Evolutionary conservation across 495 filamentous ascomycete genomes (phyloP).

Genomic region (Penicillium canescens): DNA sequence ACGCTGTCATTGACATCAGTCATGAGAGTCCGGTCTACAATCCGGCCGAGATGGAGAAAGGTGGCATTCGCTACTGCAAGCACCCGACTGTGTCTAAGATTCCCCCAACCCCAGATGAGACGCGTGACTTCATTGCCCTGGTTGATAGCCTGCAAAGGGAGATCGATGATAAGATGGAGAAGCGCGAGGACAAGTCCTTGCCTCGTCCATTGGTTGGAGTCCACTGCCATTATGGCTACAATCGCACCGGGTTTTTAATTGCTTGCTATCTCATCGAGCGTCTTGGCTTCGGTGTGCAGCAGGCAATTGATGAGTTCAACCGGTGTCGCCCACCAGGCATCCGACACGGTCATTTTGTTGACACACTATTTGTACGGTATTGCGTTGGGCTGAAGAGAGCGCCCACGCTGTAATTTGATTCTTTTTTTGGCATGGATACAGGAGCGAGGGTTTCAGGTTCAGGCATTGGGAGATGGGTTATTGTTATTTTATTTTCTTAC

Average conservation of each 20-base stretch:
- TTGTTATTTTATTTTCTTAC: slow-evolving; percentile 4
- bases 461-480: slow-evolving; percentile 7
- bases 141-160: slow-evolving; percentile 65
- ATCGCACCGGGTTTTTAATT: slow-evolving; percentile 87
- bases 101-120: slow-evolving; percentile 75
- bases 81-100: slow-evolving; percentile 92
- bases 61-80: slow-evolving; percentile 79
- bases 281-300: slow-evolving; percentile 67
- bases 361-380: slow-evolving; percentile 82
- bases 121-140: slow-evolving; percentile 72
- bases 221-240: slow-evolving; percentile 95
- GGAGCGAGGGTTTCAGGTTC: not conserved
- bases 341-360: slow-evolving; percentile 84
- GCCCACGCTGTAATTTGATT: slow-evolving; percentile 43
- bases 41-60: slow-evolving; percentile 67
- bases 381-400: slow-evolving; percentile 55
- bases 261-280: slow-evolving; percentile 89
- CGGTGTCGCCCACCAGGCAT: slow-evolving; percentile 76
- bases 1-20: slow-evolving; percentile 83
- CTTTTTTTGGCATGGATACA: slow-evolving; percentile 2
- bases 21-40: slow-evolving; percentile 86
- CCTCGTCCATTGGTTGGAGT: slow-evolving; percentile 68
- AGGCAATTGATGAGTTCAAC: slow-evolving; percentile 81
- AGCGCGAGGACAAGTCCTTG: slow-evolving; percentile 44
- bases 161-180: slow-evolving; percentile 39